phyloP scores from a whole-genome alignment of 768 basidiomycete genomes.

The Leccinum disarticulatum region DNA sequence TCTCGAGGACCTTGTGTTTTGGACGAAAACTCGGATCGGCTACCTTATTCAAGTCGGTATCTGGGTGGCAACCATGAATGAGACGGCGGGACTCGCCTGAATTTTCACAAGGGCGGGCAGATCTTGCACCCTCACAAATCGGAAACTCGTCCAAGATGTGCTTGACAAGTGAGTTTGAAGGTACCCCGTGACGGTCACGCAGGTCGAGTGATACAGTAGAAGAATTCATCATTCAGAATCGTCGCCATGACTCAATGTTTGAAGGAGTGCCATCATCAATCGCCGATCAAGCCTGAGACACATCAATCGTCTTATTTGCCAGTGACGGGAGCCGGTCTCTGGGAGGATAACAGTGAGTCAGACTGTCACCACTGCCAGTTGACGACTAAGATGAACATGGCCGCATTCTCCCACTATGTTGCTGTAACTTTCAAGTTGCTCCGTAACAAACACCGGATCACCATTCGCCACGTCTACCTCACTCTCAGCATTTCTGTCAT shows the following conservation, averaged over 20 bases:
- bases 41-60: constrained; percentile 59
- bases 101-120: constrained; percentile 55
- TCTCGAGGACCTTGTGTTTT: neutral
- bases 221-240: too few species aligned
- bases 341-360: neutral
- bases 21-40: neutral
- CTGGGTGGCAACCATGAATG: constrained; percentile 31
- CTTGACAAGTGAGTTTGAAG: too few species aligned
- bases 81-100: constrained; percentile 18
- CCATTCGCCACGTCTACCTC: constrained; percentile 20
- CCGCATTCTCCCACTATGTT: neutral
- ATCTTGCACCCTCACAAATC: constrained; percentile 52
- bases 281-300: neutral
- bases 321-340: too few species aligned
- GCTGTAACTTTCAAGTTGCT: too few species aligned
- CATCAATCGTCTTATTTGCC: too few species aligned
- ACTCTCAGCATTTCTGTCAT: constrained; percentile 7
- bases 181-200: too few species aligned
- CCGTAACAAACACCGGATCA: constrained; percentile 6
- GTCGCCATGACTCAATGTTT: too few species aligned
- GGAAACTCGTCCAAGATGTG: constrained; percentile 60
- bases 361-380: neutral
- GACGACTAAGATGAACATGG: neutral
- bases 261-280: too few species aligned
- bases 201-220: too few species aligned